Evolutionary conservation across 306 rosid genomes (phyloP), one percentile per base, ranked within the genome.

Genomic region (Vachellia pachyceras): DNA sequence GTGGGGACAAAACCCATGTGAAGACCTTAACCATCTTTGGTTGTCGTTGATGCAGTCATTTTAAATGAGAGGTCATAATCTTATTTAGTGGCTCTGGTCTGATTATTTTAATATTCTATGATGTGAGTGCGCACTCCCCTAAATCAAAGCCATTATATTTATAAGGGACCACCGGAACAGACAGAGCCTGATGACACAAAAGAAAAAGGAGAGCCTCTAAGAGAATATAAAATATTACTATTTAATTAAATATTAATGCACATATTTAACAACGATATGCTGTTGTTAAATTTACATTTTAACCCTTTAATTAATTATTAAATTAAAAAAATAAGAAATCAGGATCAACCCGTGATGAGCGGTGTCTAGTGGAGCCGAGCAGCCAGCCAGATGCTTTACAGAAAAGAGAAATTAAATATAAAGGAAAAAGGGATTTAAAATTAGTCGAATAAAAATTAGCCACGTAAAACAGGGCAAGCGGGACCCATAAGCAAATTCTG

Each of bases 261-360:
- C n/a, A n/a, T n/a, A n/a, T n/a, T n/a, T n/a, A n/a, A n/a, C n/a
- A n/a, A n/a, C n/a, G n/a, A n/a, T n/a, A n/a, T n/a, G n/a, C n/a
- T n/a, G n/a, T n/a, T n/a, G n/a, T n/a, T n/a, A n/a, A n/a, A n/a
- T n/a, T n/a, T n/a, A n/a, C n/a, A n/a, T n/a, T n/a, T n/a, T n/a
- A n/a, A n/a, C n/a, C n/a, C n/a, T n/a, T n/a, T n/a, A n/a, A n/a
- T n/a, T n/a, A n/a, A n/a, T n/a, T n/a, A n/a, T n/a, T n/a, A 9
- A 66, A 7, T 14, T 3, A 14, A 17, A 39, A 39, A 39, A 39
- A 39, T 3, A 9, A 67, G 72, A 37, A 39, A 18, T 20, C 49
- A 69, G 25, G 11, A 72, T 10, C 47, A 74, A 39, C 20, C 78
- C 78, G 68, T 74, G 78, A 74, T 37, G 65, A n/a, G 64, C 77